These are phyloP conservation scores for Candida tropicalis DNA, from an alignment of 1,139 yeast genomes.

Conservation along the genomic window DNA sequence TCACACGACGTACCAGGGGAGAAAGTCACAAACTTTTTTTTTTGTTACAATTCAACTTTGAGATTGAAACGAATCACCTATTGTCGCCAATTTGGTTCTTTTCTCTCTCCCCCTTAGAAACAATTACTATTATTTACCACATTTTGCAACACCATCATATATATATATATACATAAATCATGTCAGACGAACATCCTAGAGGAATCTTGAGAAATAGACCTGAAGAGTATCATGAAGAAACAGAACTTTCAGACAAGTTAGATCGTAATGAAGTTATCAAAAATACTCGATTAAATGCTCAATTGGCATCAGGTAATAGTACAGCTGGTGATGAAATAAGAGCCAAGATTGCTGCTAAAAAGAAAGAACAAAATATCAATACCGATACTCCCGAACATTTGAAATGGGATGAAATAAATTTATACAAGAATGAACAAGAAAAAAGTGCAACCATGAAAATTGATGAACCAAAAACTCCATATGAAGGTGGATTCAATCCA, in stretches of 20 bases:
- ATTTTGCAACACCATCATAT: background rate
- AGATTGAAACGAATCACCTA: no score
- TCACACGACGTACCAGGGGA: no score
- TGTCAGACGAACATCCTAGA: slow-evolving; percentile 33
- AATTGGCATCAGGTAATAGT: slow-evolving; percentile 29
- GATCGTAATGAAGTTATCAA: slow-evolving; percentile 50
- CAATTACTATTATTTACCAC: no score
- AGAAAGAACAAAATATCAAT: slow-evolving; percentile 11
- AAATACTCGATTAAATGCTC: slow-evolving; percentile 46
- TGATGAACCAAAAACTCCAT: slow-evolving; percentile 97
- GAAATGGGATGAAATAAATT: slow-evolving; percentile 75
- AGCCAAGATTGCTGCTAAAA: slow-evolving; percentile 36
- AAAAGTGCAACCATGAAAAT: slow-evolving; percentile 78
- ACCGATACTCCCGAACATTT: slow-evolving; percentile 32
- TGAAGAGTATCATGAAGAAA: slow-evolving; percentile 17
- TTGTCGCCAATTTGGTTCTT: no score
- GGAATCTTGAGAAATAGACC: slow-evolving; percentile 48
- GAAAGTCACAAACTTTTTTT: no score
- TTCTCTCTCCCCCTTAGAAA: no score
- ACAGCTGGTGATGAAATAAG: slow-evolving; percentile 43
- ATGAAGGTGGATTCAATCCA: slow-evolving; percentile 90
- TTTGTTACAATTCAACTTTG: no score
- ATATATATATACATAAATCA: slow-evolving; percentile 10
- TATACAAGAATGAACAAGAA: slow-evolving; percentile 67
- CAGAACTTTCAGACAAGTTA: slow-evolving; percentile 23